Base-by-base conservation (phyloP, 164 flowering plant species). In the Umbellularia californica region DNA sequence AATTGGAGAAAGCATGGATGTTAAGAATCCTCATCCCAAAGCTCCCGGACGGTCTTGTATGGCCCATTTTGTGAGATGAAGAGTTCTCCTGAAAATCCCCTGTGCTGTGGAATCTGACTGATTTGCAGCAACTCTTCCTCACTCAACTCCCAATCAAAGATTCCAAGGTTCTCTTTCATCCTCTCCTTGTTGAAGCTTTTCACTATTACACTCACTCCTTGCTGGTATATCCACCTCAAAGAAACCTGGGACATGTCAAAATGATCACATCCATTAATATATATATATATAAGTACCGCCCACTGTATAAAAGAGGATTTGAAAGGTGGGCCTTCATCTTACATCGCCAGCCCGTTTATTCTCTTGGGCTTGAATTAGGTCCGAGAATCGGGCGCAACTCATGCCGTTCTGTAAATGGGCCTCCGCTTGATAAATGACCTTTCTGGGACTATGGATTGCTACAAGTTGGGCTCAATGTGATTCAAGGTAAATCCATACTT, bases 101-200 rank as follows among this genome's bases (percentile, higher is more conserved):
- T 77, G 0, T 4, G 2, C 23, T 83, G 86, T 11, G 81, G 79
- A 27, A 81, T 70, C 22, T 50, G 55, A 27, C 68, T 70, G 51
- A 83, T 81, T 66, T 72, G 62, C 9, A 55, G 2, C 68, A 63
- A 2, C n/a, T 83, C 86, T 14, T 81, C 84, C 52, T 77, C 64
- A 3, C 41, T 77, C 4, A 83, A 70, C 24, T 77, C 69, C 84
- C 84, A 83, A 30, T 79, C 82, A 58, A 83, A 76, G 22, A 81
- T 74, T 3, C 77, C 62, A 50, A 73, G 71, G 68, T 83, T 83
- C 60, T 79, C 77, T 50, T 79, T 77, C 77, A 80, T 14, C 63
- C 82, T 73, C 23, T 50, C 77, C 75, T 74, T 70, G 69, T 80
- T 76, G 75, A 76, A 83, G 75, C 86, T 83, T 72, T 83, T 83